These are phyloP conservation scores for Leccinum truebloodii DNA, from an alignment of 768 basidiomycete genomes.

Conservation along the genomic window DNA sequence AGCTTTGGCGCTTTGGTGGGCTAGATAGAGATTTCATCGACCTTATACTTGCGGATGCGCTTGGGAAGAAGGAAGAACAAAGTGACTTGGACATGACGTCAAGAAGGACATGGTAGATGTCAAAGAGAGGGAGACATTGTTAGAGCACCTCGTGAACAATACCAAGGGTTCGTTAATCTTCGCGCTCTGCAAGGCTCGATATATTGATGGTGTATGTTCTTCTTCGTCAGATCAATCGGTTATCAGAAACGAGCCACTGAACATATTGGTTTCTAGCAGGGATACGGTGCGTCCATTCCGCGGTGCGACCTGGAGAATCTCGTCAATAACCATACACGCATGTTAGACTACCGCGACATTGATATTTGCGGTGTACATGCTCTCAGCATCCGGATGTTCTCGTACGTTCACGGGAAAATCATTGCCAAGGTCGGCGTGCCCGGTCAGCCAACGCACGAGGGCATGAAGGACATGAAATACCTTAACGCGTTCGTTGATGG, in stretches of 20 bases:
- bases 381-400: constrained; percentile 51
- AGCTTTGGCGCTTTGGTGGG: constrained; percentile 48
- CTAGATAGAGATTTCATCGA: constrained; percentile 44
- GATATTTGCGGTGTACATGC: constrained; percentile 42
- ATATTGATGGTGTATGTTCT: constrained; percentile 1
- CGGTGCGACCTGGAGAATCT: neutral
- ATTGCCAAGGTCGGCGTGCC: constrained; percentile 49
- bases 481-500: constrained; percentile 67
- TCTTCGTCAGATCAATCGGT: constrained; percentile 19
- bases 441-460: constrained; percentile 52
- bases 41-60: constrained; percentile 45
- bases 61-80: constrained; percentile 36
- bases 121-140: constrained; percentile 44
- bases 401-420: constrained; percentile 54
- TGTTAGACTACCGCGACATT: constrained; percentile 34
- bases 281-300: constrained; percentile 44
- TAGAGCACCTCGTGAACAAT: constrained; percentile 55
- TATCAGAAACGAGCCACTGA: constrained; percentile 29
- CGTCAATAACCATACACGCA: neutral
- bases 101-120: constrained; percentile 27
- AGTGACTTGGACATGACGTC: constrained; percentile 5
- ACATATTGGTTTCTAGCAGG: constrained; percentile 32
- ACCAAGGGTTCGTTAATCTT: constrained; percentile 45
- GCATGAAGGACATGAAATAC: constrained; percentile 64
- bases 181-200: neutral